These are phyloP conservation scores for Lenzites betulinus DNA, from an alignment of 768 basidiomycete genomes.

Conservation along the genomic window DNA sequence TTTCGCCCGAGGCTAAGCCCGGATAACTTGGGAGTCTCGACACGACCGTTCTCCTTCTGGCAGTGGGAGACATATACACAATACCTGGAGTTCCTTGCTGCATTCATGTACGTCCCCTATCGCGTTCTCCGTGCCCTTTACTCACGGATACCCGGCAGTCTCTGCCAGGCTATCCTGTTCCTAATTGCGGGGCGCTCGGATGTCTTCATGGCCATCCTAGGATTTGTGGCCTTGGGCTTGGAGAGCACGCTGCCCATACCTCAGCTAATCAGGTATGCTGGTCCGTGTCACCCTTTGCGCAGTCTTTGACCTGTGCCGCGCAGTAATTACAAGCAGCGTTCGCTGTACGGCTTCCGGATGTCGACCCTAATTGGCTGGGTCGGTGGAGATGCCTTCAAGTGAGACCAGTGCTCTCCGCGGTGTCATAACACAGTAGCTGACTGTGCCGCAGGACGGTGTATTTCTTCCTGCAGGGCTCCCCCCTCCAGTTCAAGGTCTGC, in stretches of 20 bases:
- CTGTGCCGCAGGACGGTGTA: conserved; percentile 60
- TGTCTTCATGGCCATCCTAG: conserved; percentile 61
- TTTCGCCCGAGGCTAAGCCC: conserved; percentile 64
- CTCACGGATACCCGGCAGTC: conserved; percentile 32
- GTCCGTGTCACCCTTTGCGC: neutral
- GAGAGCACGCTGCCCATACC: conserved; percentile 89
- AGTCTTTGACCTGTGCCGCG: neutral
- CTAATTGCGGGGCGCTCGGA: conserved; percentile 70
- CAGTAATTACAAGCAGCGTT: conserved; percentile 79
- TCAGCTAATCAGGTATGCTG: conserved; percentile 68
- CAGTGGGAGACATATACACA: conserved; percentile 80
- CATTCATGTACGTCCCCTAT: conserved; percentile 58
- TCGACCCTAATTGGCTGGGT: conserved; percentile 84
- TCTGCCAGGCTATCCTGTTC: conserved; percentile 72
- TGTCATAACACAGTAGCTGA: neutral
- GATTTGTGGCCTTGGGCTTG: conserved; percentile 77
- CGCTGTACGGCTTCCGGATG: conserved; percentile 82
- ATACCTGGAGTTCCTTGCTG: conserved; percentile 82
- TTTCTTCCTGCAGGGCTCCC: conserved; percentile 73
- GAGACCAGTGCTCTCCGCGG: conserved; percentile 20
- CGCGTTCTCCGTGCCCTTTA: neutral
- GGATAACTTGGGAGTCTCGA: conserved; percentile 59
- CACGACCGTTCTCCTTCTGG: conserved; percentile 78
- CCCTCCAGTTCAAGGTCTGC: conserved; percentile 81
- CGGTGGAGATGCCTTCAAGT: conserved; percentile 88